phyloP scores from a whole-genome alignment of 441 rosid species.

The Viola pubescens region DNA sequence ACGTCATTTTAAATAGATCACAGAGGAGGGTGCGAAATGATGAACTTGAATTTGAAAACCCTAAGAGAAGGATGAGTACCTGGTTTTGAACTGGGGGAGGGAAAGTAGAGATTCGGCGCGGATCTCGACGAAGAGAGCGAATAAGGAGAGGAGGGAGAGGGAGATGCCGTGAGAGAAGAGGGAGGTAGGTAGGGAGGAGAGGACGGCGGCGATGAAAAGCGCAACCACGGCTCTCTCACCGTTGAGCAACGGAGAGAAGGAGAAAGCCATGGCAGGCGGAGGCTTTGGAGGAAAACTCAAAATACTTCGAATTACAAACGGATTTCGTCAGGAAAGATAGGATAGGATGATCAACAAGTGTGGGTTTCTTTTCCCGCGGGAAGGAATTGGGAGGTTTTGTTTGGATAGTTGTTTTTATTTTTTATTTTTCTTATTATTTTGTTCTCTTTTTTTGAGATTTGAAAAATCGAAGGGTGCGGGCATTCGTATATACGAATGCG shows the following conservation, averaged over 20 bases:
- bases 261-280: slow-evolving; percentile 19
- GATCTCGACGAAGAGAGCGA: slow-evolving; percentile 62
- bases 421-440: neutral
- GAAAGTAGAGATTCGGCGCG: slow-evolving; percentile 41
- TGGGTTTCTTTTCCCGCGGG: slow-evolving; percentile 11
- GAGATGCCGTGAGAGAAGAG: slow-evolving; percentile 62
- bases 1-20: neutral
- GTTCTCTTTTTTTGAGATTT: neutral
- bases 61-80: slow-evolving; percentile 25
- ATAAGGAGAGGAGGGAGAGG: slow-evolving; percentile 50
- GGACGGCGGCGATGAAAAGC: slow-evolving; percentile 40
- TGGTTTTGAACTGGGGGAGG: slow-evolving; percentile 44
- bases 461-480: neutral
- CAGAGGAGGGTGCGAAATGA: neutral
- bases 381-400: neutral
- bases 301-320: neutral
- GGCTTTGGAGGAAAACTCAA: neutral
- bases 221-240: slow-evolving; percentile 85
- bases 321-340: neutral
- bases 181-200: slow-evolving; percentile 48
- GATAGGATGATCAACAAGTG: neutral
- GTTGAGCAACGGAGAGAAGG: slow-evolving; percentile 31
- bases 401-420: neutral
- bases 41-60: neutral
- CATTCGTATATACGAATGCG: neutral